Conservation (phyloP, 495 filamentous ascomycete genomes). For the Aspergillus indologenus region DNA sequence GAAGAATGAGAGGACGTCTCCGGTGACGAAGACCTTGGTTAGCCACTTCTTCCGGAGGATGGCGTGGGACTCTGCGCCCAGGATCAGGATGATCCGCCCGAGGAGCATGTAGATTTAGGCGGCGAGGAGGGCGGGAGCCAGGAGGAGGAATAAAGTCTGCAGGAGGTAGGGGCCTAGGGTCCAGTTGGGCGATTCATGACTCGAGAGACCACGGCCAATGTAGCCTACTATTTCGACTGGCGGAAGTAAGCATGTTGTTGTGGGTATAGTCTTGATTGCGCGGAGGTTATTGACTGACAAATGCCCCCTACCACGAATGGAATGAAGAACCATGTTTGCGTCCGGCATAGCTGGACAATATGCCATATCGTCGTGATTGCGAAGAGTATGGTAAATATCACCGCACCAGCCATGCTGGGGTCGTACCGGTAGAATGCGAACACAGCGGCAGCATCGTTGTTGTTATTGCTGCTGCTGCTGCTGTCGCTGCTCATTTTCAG, state of each 20-base stretch:
- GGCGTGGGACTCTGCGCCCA: slow-evolving; percentile 8
- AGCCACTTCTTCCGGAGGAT: slow-evolving; percentile 4
- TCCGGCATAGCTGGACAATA: slow-evolving; percentile 16
- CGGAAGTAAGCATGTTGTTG: not conserved
- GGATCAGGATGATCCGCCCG: slow-evolving; percentile 12
- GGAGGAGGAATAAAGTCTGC: slow-evolving; percentile 13
- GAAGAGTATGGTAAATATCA: slow-evolving; percentile 50
- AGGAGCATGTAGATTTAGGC: slow-evolving; percentile 14
- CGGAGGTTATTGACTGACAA: slow-evolving; percentile 14
- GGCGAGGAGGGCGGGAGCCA: slow-evolving; percentile 11
- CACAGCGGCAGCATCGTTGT: not conserved
- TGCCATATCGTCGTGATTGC: slow-evolving; percentile 39
- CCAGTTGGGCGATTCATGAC: slow-evolving; percentile 22
- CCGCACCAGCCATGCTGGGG: slow-evolving; percentile 46
- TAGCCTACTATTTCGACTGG: slow-evolving; percentile 27
- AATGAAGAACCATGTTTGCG: slow-evolving; percentile 6
- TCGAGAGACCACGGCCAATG: slow-evolving; percentile 16
- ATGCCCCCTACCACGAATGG: slow-evolving; percentile 23
- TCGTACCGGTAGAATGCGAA: slow-evolving; percentile 19
- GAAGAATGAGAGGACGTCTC: slow-evolving; percentile 13
- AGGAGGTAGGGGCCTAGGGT: slow-evolving; percentile 19
- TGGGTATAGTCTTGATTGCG: not conserved
- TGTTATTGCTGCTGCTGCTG: not conserved
- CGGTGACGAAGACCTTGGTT: slow-evolving; percentile 10
- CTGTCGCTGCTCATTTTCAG: not conserved